phyloP scores from a whole-genome alignment of 1,284 basidiomycete species.

The Ustilago tritici region DNA sequence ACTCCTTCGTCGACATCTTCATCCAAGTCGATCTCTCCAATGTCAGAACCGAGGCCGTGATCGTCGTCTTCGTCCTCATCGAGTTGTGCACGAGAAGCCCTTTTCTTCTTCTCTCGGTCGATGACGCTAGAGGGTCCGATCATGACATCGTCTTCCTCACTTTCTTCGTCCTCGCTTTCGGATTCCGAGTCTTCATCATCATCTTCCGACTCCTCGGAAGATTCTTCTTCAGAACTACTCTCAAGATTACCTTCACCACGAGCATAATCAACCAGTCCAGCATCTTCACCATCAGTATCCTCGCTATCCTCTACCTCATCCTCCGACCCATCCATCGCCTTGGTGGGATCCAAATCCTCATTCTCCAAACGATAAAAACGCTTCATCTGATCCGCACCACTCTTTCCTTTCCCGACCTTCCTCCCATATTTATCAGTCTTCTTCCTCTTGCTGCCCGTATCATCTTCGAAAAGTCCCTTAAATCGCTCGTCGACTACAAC shows the following conservation, averaged over 20 bases:
- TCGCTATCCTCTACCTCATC: constrained; percentile 42
- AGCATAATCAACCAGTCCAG: constrained; percentile 80
- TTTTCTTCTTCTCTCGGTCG: constrained; percentile 43
- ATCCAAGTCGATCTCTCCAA: constrained; percentile 78
- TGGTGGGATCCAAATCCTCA: constrained; percentile 72
- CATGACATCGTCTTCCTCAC: constrained; percentile 57
- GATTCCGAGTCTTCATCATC: constrained; percentile 70
- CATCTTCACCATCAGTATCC: constrained; percentile 18
- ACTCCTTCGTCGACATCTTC: constrained; percentile 73
- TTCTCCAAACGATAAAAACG: constrained; percentile 63
- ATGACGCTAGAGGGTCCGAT: constrained; percentile 52
- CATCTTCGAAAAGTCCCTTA: constrained; percentile 72
- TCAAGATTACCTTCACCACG: constrained; percentile 75
- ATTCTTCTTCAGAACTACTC: constrained; percentile 59
- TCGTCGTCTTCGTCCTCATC: constrained; percentile 52
- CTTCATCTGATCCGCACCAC: constrained; percentile 56
- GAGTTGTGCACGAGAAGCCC: constrained; percentile 21
- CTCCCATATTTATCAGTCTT: constrained; percentile 94
- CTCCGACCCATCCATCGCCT: constrained; percentile 40
- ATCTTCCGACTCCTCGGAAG: constrained; percentile 36
- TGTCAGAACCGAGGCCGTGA: constrained; percentile 50
- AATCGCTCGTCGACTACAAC: constrained; percentile 95
- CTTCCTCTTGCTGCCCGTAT: constrained; percentile 44
- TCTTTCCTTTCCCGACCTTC: constrained; percentile 71
- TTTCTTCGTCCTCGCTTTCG: constrained; percentile 72